These are phyloP conservation scores for Pythium rhizo-oryzae DNA, from an alignment of 352 stramenopile genomes.

Conservation along the genomic window DNA sequence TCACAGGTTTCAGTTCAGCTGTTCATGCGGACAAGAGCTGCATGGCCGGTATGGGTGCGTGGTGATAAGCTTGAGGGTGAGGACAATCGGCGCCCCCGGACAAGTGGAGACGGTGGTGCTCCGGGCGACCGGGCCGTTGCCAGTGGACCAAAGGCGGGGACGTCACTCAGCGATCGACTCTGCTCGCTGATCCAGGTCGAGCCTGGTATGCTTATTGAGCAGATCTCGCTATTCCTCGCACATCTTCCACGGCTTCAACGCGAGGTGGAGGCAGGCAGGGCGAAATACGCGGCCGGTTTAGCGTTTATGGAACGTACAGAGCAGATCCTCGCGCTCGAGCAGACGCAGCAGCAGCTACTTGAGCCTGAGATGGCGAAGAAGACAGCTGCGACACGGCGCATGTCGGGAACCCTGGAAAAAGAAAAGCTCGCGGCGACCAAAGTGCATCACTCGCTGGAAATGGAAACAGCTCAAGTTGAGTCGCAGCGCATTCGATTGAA, in stretches of 20 bases:
- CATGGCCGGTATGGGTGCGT: conserved; percentile 1
- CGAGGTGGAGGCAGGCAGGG: conserved; percentile 34
- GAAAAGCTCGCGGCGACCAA: conserved; percentile 57
- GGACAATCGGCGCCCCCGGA: not conserved
- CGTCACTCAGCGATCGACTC: conserved; percentile 8
- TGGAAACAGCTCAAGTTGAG: conserved; percentile 41
- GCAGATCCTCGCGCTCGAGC: conserved; percentile 48
- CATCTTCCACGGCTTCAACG: conserved; percentile 36
- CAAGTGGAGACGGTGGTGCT: not conserved
- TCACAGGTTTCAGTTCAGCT: conserved; percentile 45
- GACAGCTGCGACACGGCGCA: conserved; percentile 42
- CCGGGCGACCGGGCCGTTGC: not conserved
- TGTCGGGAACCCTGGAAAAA: conserved; percentile 68
- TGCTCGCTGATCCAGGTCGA: conserved; percentile 36
- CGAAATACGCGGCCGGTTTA: conserved; percentile 41
- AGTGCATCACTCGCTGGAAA: conserved; percentile 45
- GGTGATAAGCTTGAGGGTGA: conserved; percentile 3
- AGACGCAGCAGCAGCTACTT: conserved; percentile 49
- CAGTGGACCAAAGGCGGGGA: not conserved
- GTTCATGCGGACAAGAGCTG: conserved; percentile 34
- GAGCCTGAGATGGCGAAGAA: conserved; percentile 56
- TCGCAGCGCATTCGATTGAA: conserved; percentile 44
- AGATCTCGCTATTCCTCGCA: conserved; percentile 47
- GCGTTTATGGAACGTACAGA: conserved; percentile 59
- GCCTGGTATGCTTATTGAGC: conserved; percentile 56